Conservation (phyloP, 768 basidiomycete species). For the Hypholoma fasciculare region DNA sequence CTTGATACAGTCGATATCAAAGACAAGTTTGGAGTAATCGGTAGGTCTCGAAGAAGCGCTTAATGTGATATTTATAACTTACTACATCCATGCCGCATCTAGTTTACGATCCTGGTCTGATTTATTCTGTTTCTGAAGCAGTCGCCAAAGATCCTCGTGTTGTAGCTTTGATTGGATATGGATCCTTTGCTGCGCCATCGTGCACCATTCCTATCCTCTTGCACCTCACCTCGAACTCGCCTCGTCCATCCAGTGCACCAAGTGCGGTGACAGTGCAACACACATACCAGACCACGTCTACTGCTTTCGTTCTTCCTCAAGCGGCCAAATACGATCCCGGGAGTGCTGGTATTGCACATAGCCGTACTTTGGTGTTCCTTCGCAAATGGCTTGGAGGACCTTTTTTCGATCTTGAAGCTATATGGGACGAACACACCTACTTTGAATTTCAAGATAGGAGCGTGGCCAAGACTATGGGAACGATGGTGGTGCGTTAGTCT, state of each 20-base stretch:
- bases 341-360: slow-evolving; percentile 44
- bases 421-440: slow-evolving; percentile 60
- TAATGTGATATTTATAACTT: not conserved
- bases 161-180: slow-evolving; percentile 38
- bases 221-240: slow-evolving; percentile 30
- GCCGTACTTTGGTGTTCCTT: slow-evolving; percentile 45
- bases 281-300: slow-evolving; percentile 31
- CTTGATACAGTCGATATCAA: slow-evolving; percentile 39
- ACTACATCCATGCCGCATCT: too few relatives aligned
- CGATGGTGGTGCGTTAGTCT: slow-evolving; percentile 46
- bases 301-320: slow-evolving; percentile 45
- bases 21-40: slow-evolving; percentile 45
- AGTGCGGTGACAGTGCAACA: slow-evolving; percentile 22
- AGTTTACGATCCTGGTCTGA: slow-evolving; percentile 34
- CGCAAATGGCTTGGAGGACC: slow-evolving; percentile 48
- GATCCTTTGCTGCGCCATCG: slow-evolving; percentile 21
- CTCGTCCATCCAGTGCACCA: slow-evolving; percentile 19
- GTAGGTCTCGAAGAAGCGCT: slow-evolving; percentile 22
- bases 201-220: slow-evolving; percentile 35
- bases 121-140: slow-evolving; percentile 26
- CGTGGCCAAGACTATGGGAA: slow-evolving; percentile 55
- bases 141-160: slow-evolving; percentile 30
- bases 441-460: slow-evolving; percentile 54
- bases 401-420: slow-evolving; percentile 55
- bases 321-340: slow-evolving; percentile 38